phyloP scores from a whole-genome alignment of 2,329 filamentous ascomycete genomes.

The Colletotrichum sp. region DNA sequence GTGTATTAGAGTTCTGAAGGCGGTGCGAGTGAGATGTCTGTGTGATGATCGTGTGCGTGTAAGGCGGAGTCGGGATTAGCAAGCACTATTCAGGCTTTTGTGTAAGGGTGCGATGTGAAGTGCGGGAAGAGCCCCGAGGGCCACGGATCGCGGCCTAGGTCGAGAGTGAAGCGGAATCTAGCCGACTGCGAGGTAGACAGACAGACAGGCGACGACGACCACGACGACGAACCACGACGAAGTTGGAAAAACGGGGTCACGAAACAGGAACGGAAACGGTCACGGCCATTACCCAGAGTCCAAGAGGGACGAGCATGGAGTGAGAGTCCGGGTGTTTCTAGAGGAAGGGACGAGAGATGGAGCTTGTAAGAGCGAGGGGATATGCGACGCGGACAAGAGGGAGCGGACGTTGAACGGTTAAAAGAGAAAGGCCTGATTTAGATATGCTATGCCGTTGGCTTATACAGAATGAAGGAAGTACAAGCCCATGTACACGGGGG shows the following conservation, averaged over 20 bases:
- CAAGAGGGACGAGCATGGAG: slow-evolving; percentile 21
- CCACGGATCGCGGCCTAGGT: slow-evolving; percentile 5
- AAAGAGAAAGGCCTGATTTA: slow-evolving; percentile 15
- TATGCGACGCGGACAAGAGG: slow-evolving; percentile 10
- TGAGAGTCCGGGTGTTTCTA: slow-evolving; percentile 20
- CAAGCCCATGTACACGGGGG: slow-evolving; percentile 12
- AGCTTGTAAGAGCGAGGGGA: slow-evolving; percentile 17
- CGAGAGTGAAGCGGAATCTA: slow-evolving; percentile 12
- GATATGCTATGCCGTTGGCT: slow-evolving; percentile 18
- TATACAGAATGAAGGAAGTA: slow-evolving; percentile 2
- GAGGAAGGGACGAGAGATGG: slow-evolving; percentile 15
- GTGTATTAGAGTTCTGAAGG: slow-evolving; percentile 18
- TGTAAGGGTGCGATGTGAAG: slow-evolving; percentile 6
- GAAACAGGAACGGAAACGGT: slow-evolving; percentile 22
- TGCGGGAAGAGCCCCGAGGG: slow-evolving; percentile 15
- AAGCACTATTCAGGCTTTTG: slow-evolving; percentile 5
- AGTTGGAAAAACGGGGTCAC: slow-evolving; percentile 15
- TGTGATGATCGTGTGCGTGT: slow-evolving; percentile 10
- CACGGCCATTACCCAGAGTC: slow-evolving; percentile 23
- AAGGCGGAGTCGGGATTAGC: slow-evolving; percentile 17
- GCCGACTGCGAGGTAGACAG: slow-evolving; percentile 15
- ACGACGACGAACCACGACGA: neutral
- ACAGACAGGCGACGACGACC: neutral
- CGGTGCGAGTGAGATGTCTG: slow-evolving; percentile 19
- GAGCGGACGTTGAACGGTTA: slow-evolving; percentile 21